Evolutionary conservation across 2,329 filamentous ascomycete species (phyloP).

Genomic region (Raffaelea ambrosiae): DNA sequence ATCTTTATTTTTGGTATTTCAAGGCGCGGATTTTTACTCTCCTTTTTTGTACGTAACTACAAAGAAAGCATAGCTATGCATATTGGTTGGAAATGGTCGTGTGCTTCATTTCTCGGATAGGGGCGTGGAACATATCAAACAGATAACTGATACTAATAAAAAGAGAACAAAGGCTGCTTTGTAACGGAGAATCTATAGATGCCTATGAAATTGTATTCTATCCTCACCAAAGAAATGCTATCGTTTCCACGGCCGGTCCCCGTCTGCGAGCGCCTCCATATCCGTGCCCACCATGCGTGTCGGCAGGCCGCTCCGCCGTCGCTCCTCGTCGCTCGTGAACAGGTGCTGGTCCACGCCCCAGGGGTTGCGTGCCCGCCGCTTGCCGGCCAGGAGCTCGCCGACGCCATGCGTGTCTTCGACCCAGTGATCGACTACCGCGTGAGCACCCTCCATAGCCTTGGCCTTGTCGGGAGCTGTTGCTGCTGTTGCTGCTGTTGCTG

Average conservation of each 20-base stretch:
- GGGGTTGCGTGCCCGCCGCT: slow-evolving; percentile 40
- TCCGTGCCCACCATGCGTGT: slow-evolving; percentile 23
- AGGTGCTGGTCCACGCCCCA: slow-evolving; percentile 36
- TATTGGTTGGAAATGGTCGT: too few relatives aligned
- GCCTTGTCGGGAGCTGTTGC: slow-evolving; percentile 19
- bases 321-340: slow-evolving; percentile 28
- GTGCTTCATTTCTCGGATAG: too few relatives aligned
- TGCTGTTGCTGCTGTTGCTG: neutral
- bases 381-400: slow-evolving; percentile 33
- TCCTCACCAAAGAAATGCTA: too few relatives aligned
- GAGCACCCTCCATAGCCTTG: slow-evolving; percentile 32
- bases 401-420: slow-evolving; percentile 42
- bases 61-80: too few relatives aligned
- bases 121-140: too few relatives aligned
- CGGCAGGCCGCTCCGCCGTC: slow-evolving; percentile 26
- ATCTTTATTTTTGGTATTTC: too few relatives aligned
- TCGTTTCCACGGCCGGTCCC: slow-evolving; percentile 34
- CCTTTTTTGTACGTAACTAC: too few relatives aligned
- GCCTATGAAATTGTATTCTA: too few relatives aligned
- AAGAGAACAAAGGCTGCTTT: too few relatives aligned
- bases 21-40: too few relatives aligned
- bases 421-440: slow-evolving; percentile 39
- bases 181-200: too few relatives aligned
- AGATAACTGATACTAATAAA: too few relatives aligned
- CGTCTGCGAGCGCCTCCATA: slow-evolving; percentile 29